These are phyloP conservation scores for Tubosaeta sp. DNA, from an alignment of 768 basidiomycete genomes.

Conservation along the genomic window DNA sequence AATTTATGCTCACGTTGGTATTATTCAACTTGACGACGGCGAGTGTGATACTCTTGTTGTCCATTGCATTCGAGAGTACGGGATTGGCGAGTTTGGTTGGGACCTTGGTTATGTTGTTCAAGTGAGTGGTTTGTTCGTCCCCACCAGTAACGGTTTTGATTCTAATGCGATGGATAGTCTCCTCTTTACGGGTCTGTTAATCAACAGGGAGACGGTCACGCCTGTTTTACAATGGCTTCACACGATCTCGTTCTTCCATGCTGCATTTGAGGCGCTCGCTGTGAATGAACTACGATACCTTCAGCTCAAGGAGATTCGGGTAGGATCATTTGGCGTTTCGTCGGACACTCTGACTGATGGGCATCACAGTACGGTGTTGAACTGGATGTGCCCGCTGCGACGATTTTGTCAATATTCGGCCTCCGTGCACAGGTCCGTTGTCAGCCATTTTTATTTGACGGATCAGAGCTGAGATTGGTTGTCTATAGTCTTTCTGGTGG, in stretches of 20 bases:
- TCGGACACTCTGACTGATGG: slow-evolving; percentile 3
- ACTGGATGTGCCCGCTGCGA: slow-evolving; percentile 92
- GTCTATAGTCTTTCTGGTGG: slow-evolving; percentile 93
- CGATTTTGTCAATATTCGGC: slow-evolving; percentile 92
- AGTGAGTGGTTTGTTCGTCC: slow-evolving; percentile 51
- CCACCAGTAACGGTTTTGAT: slow-evolving; percentile 4
- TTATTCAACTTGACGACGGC: slow-evolving; percentile 97
- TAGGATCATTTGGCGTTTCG: slow-evolving; percentile 32
- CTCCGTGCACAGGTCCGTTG: slow-evolving; percentile 74
- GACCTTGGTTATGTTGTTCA: slow-evolving; percentile 96
- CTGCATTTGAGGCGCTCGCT: slow-evolving; percentile 95
- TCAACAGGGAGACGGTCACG: slow-evolving; percentile 86
- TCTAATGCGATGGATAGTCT: slow-evolving; percentile 47
- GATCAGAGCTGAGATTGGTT: slow-evolving; percentile 5
- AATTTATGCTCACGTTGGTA: slow-evolving; percentile 93
- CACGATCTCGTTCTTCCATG: slow-evolving; percentile 96
- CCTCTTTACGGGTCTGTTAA: slow-evolving; percentile 90
- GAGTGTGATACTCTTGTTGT: slow-evolving; percentile 84
- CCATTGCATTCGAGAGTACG: slow-evolving; percentile 81
- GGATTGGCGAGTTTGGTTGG: slow-evolving; percentile 93
- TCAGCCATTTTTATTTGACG: background rate
- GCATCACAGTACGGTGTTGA: slow-evolving; percentile 87
- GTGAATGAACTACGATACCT: slow-evolving; percentile 96
- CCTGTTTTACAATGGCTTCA: slow-evolving; percentile 79
- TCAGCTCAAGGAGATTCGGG: slow-evolving; percentile 87